Evolutionary conservation across 768 basidiomycete genomes (phyloP).

Genomic region (Leucosporidium yakuticum): DNA sequence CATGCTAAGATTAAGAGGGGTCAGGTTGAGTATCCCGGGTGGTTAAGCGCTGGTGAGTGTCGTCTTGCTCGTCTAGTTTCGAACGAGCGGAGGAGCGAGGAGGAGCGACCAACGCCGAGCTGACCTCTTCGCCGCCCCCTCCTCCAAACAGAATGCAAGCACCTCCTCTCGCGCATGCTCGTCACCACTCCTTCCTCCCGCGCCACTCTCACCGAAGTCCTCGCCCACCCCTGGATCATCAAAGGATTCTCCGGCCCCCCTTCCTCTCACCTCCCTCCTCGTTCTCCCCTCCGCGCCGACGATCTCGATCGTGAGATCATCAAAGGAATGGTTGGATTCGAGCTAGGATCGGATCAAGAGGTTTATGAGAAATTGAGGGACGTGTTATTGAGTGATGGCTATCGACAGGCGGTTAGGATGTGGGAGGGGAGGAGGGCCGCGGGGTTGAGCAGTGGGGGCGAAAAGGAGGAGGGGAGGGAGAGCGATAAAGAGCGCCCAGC

Average conservation of each 20-base stretch:
- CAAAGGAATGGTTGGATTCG: slow-evolving; percentile 89
- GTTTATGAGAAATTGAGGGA: slow-evolving; percentile 67
- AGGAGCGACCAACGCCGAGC: too few species aligned
- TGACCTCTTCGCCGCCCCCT: background rate
- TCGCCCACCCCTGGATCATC: slow-evolving; percentile 85
- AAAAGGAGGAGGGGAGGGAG: background rate
- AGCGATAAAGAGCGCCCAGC: slow-evolving; percentile 18
- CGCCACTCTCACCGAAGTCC: slow-evolving; percentile 75
- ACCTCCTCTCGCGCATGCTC: slow-evolving; percentile 86
- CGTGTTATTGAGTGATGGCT: slow-evolving; percentile 71
- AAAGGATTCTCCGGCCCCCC: slow-evolving; percentile 78
- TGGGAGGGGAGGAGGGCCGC: slow-evolving; percentile 57
- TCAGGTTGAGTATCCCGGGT: slow-evolving; percentile 91
- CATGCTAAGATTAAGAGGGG: slow-evolving; percentile 99
- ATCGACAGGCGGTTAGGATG: slow-evolving; percentile 61
- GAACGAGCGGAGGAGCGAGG: too few species aligned
- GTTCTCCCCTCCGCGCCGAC: slow-evolving; percentile 79
- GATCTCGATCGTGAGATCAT: slow-evolving; percentile 84
- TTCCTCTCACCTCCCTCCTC: slow-evolving; percentile 74
- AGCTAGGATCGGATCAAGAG: slow-evolving; percentile 83
- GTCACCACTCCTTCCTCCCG: slow-evolving; percentile 85
- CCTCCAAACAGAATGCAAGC: slow-evolving; percentile 71
- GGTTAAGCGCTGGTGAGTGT: slow-evolving; percentile 79
- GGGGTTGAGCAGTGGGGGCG: background rate
- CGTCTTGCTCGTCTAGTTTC: background rate